These are phyloP conservation scores for Fagopyrum tataricum DNA, from an alignment of 148 eudicot genomes.

Conservation along the genomic window DNA sequence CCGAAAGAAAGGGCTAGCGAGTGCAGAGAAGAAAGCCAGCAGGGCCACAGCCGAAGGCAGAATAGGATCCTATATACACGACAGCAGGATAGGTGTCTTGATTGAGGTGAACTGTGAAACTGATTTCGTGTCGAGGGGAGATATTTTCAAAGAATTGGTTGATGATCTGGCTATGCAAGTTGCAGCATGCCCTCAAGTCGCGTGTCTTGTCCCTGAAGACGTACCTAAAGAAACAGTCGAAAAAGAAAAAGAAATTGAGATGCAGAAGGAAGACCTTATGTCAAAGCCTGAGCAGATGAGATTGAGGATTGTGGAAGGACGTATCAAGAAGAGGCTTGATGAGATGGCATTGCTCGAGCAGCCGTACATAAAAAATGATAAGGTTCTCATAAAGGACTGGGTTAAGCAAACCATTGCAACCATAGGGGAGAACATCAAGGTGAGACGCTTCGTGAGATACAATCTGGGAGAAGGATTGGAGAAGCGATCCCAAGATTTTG, in stretches of 20 bases:
- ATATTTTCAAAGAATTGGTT: constrained; percentile 78
- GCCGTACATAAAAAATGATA: constrained; percentile 87
- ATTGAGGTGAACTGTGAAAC: constrained; percentile 95
- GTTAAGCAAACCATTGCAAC: constrained; percentile 93
- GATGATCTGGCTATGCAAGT: constrained; percentile 98
- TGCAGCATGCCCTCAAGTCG: constrained; percentile 97
- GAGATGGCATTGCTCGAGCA: constrained; percentile 94
- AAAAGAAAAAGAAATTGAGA: constrained; percentile 79
- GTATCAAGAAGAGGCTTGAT: constrained; percentile 81
- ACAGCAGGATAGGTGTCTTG: constrained; percentile 80
- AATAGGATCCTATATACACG: constrained; percentile 90
- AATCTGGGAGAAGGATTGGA: constrained; percentile 92
- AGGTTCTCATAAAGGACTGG: constrained; percentile 73
- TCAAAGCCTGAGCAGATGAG: constrained; percentile 91
- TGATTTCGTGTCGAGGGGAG: constrained; percentile 91
- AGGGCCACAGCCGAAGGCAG: constrained; percentile 92
- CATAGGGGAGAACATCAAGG: constrained; percentile 89
- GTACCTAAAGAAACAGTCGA: constrained; percentile 62
- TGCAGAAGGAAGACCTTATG: constrained; percentile 89
- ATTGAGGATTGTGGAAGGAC: constrained; percentile 82
- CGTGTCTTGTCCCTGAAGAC: constrained; percentile 64
- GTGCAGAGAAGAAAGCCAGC: constrained; percentile 92
- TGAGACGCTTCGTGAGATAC: constrained; percentile 66
- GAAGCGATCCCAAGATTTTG: constrained; percentile 88
- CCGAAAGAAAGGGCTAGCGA: constrained; percentile 86